Evolutionary conservation across 345 rosid genomes (phyloP).

Genomic region (Bruguiera parviflora): DNA sequence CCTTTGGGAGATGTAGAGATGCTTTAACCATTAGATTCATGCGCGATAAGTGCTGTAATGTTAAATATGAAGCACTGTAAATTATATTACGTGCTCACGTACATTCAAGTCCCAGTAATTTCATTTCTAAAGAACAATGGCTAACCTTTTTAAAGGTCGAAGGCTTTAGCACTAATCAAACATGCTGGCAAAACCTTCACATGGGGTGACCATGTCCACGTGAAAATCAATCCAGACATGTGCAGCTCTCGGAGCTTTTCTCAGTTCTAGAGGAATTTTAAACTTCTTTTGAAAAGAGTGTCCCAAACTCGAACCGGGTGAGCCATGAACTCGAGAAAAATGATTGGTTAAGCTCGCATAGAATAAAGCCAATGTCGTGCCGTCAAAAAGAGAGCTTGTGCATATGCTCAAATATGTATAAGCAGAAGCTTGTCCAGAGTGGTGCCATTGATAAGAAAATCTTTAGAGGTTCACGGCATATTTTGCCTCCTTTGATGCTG

Average conservation of each 20-base stretch:
- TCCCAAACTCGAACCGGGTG: background rate
- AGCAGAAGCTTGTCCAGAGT: background rate
- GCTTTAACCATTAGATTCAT: conserved; percentile 9
- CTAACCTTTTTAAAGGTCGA: background rate
- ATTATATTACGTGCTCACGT: background rate
- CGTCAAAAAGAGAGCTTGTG: conserved; percentile 6
- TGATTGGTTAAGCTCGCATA: background rate
- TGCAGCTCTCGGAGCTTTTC: conserved; percentile 28
- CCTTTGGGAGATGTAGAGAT: background rate
- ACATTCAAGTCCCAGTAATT: too few relatives aligned
- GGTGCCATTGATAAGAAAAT: conserved; percentile 28
- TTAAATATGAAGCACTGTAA: background rate
- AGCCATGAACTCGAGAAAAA: background rate
- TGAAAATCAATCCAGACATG: conserved; percentile 42
- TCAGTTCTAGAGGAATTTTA: background rate
- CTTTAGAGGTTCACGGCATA: conserved; percentile 39
- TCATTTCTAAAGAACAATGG: too few relatives aligned
- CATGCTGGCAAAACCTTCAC: conserved; percentile 18
- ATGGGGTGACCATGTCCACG: conserved; percentile 43
- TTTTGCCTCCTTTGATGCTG: conserved; percentile 37
- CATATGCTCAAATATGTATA: background rate
- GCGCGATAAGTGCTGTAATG: background rate
- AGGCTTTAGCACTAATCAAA: background rate
- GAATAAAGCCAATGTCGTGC: background rate
- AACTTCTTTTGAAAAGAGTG: conserved; percentile 9